Evolutionary conservation across 1,284 basidiomycete genomes (phyloP), one percentile per base, ranked within the genome.

Genomic region (Mrakiaceae sp.): DNA sequence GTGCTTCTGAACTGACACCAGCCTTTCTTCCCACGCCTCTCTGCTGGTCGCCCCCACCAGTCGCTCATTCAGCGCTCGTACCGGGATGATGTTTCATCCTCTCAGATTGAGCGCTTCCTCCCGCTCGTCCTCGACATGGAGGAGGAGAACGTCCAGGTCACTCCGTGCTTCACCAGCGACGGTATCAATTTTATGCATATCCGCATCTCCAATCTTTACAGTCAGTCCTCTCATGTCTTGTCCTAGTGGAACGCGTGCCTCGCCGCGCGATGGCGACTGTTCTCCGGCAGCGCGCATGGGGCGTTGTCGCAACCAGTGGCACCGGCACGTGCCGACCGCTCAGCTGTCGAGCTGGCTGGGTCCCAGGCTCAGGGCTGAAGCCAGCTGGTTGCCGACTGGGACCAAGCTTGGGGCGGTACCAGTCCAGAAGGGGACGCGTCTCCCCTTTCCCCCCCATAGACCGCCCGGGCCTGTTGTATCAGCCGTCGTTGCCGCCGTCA

Each of bases 131-230:
- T 98, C 61, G 96, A 99, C 50, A 87, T 98, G 75, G 96, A 99
- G 77, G 96, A 99, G 78, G 96, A 99, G 68, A 90, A 90, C 46
- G 87, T 92, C 71, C 91, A 87, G 73, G 88, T 90, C 49, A 92
- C 90, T 11, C 96, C 96, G 2, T 98, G 95, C 78, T 92, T 99
- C 80, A 89, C 93, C 1, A 86, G 83, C 69, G 88, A 91, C 70
- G 92, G 92, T 16, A 81, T 98, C 78, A 98, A 98, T 78, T 98
- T 95, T 78, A 90, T 98, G 87, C 94, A 98, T 76, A 96, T 98
- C 73, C 83, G 95, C 50, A 95, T 98, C 78, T 96, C 93, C 68
- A 98, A 98, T 77, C 81, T 98, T 8, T 98, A 98, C 75, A 81
- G 93, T 96, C 74, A 73, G 91, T 82, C 50, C 12, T 56, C 16